These are phyloP conservation scores for Phytophthora hybrid DNA, from an alignment of 352 stramenopile genomes.

Conservation along the genomic window DNA sequence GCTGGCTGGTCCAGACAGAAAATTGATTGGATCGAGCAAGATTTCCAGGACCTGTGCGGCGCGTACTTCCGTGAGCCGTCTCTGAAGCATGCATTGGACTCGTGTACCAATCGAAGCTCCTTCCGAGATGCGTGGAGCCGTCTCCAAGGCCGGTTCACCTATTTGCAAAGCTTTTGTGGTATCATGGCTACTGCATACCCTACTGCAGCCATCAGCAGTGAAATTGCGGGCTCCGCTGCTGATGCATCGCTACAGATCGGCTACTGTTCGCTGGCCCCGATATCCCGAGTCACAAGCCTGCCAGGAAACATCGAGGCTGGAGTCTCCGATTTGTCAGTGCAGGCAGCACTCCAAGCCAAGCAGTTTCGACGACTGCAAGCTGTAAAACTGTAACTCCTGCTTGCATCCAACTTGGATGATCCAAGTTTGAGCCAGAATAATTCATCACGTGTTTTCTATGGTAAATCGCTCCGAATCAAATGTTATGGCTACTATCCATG, in stretches of 20 bases:
- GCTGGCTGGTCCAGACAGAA: conserved; percentile 38
- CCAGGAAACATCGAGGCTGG: conserved; percentile 23
- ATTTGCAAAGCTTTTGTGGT: conserved; percentile 36
- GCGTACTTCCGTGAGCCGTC: conserved; percentile 29
- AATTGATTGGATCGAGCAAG: conserved; percentile 46
- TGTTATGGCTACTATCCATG: no score
- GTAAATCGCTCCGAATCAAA: no score
- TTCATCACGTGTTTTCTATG: no score
- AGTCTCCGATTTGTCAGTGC: conserved; percentile 40
- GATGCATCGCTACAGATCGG: background rate
- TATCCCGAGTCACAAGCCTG: conserved; percentile 5
- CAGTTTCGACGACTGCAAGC: conserved; percentile 36
- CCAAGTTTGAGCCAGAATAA: no score
- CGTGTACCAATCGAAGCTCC: conserved; percentile 9
- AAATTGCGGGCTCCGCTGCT: background rate
- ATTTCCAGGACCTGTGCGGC: conserved; percentile 38
- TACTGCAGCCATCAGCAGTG: background rate
- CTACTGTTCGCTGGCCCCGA: conserved; percentile 3
- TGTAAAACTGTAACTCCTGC: conserved; percentile 9
- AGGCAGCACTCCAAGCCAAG: conserved; percentile 33
- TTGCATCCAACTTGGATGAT: background rate
- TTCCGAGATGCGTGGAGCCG: conserved; percentile 31
- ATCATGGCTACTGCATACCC: conserved; percentile 36
- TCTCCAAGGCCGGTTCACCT: conserved; percentile 31
- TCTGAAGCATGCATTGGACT: conserved; percentile 27